Evolutionary conservation across 2,329 filamentous ascomycete species (phyloP).

Genomic region (Epichloe festucae): DNA sequence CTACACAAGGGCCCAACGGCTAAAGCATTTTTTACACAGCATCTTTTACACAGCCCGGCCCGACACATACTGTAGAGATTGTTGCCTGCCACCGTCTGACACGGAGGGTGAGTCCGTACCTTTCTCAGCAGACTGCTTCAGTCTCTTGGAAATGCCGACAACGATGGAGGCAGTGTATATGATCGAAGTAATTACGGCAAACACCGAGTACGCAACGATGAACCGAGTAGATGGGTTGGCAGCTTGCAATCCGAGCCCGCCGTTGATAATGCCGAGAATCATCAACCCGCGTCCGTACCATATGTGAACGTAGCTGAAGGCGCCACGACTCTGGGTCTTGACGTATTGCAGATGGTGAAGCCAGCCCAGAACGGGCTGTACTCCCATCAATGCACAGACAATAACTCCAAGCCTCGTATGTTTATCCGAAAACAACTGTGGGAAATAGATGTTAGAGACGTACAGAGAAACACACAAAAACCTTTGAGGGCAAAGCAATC

Average conservation of each 20-base stretch:
- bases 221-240: constrained; percentile 27
- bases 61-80: not conserved
- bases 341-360: constrained; percentile 44
- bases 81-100: not conserved
- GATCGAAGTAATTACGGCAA: constrained; percentile 36
- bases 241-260: constrained; percentile 45
- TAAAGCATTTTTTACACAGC: not conserved
- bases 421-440: constrained; percentile 35
- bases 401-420: constrained; percentile 46
- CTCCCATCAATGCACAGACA: constrained; percentile 36
- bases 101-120: not conserved
- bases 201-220: constrained; percentile 41
- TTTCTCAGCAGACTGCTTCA: not conserved
- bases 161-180: constrained; percentile 25
- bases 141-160: not conserved
- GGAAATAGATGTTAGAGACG: not conserved
- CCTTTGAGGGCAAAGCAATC: not conserved
- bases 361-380: constrained; percentile 46
- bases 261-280: constrained; percentile 47
- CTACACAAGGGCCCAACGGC: too few species aligned
- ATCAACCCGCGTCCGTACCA: constrained; percentile 50
- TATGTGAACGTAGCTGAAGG: constrained; percentile 44
- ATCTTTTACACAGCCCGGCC: not conserved
- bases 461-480: too few species aligned
- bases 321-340: constrained; percentile 32